These are phyloP conservation scores for Corynascus novoguineensis DNA, from an alignment of 495 filamentous ascomycete genomes.

Conservation along the genomic window DNA sequence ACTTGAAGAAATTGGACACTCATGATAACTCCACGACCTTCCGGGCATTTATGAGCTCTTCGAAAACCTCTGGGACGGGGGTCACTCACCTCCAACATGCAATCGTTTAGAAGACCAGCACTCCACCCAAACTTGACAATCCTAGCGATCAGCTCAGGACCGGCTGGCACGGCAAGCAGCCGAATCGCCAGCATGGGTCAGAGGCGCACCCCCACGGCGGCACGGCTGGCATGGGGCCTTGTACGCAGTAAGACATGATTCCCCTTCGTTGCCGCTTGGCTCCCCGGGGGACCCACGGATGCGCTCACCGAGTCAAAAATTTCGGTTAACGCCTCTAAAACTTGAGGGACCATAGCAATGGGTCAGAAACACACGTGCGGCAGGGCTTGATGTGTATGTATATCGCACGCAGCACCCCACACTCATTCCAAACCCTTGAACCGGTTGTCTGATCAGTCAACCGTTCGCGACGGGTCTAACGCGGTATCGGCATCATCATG, in stretches of 20 bases:
- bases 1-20: too few relatives aligned
- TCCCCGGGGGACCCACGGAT: slow-evolving; percentile 2
- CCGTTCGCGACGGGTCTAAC: neutral
- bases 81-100: too few relatives aligned
- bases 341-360: neutral
- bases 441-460: neutral
- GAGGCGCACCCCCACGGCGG: slow-evolving; percentile 2
- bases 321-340: neutral
- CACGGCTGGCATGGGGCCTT: neutral
- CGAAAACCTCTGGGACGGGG: too few relatives aligned
- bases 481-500: slow-evolving; percentile 12
- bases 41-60: too few relatives aligned
- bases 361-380: neutral
- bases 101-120: too few relatives aligned
- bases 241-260: too few relatives aligned
- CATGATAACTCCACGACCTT: too few relatives aligned
- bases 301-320: slow-evolving; percentile 6
- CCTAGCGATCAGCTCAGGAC: too few relatives aligned
- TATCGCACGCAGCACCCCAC: slow-evolving; percentile 8
- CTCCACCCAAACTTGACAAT: too few relatives aligned
- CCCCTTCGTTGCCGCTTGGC: neutral
- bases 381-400: neutral
- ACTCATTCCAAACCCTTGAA: neutral
- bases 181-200: too few relatives aligned
- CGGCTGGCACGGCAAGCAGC: neutral